Evolutionary conservation across 208 protist genomes (phyloP), one percentile per base, ranked within the genome.

Genomic region (Leishmania lainsoni): DNA sequence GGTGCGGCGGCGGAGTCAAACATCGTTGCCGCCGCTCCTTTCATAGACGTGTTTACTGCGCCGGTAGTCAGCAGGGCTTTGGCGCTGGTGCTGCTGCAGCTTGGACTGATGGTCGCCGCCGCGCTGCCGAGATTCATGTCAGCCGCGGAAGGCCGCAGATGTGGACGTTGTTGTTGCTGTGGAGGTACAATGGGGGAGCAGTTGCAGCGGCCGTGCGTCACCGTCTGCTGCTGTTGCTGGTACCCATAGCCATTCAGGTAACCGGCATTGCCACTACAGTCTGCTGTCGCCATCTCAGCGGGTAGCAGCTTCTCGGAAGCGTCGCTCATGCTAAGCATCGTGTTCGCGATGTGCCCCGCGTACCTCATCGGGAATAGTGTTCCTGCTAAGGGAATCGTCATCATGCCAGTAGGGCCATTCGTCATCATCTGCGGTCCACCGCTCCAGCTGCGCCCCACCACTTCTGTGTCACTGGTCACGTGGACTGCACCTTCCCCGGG

Each of bases 1-100:
- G 71, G 20, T 45, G 65, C 20, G 2, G 51, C 65, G 52, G 59
- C 59, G 29, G 26, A 9, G 39, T 75, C 76, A 51, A 78, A 61
- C 81, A 81, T 81, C 20, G 81, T 81, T 12, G 68, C 69, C 14
- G 81, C 70, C 20, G 81, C 81, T 32, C 81, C 76, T 35, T 52
- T 66, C 59, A 61, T 6, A 2, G 72, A 45, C 29, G 51, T 5
- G 49, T 16, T 76, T 32, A 32, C 32, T 39, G 72, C 51, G 26
- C 12, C 42, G 69, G 69, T 0, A 39, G 51, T 16, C 32, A 14
- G 72, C 51, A 45, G 72, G 26, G 32, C 72, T 39, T 54, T 54
- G 72, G 32, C 51, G 51, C 32, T 58, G 49, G 48, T 45, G 51
- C 49, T 42, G 49, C 71, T 54, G 69, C 32, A 56, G 69, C 20